These are phyloP conservation scores for Yarrowia porcina DNA, from an alignment of 805 yeast species.

Conservation along the genomic window DNA sequence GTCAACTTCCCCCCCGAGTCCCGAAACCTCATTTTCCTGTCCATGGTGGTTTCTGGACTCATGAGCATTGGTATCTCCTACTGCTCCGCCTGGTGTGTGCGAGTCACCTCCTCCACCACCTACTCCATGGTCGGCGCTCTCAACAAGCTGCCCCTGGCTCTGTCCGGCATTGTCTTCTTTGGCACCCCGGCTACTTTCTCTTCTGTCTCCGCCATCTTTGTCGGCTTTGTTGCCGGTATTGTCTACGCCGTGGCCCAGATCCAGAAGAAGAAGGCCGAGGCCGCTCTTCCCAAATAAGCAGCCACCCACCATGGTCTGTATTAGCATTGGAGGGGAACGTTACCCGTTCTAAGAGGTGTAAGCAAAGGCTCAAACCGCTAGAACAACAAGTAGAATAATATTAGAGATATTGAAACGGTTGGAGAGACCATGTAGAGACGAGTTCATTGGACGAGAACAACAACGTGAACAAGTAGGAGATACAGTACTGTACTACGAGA, in stretches of 20 bases:
- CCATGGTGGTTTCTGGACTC: constrained; percentile 90
- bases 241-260: constrained; percentile 95
- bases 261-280: constrained; percentile 61
- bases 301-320: background rate
- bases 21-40: constrained; percentile 64
- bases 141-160: constrained; percentile 95
- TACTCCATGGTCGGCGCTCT: constrained; percentile 99
- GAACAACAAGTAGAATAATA: constrained; percentile 2
- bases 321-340: background rate
- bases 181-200: constrained; percentile 93
- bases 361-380: background rate
- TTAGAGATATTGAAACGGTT: constrained; percentile 4
- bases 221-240: constrained; percentile 94
- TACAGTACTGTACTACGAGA: no score
- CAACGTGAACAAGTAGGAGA: no score
- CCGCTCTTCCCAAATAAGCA: constrained; percentile 28
- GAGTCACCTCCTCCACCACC: constrained; percentile 97
- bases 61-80: constrained; percentile 96
- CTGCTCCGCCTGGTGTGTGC: constrained; percentile 99
- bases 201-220: constrained; percentile 82
- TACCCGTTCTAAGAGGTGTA: background rate
- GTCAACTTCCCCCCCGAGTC: constrained; percentile 73
- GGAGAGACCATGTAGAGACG: no score
- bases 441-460: no score
- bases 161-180: constrained; percentile 90